These are phyloP conservation scores for Komagataella pseudopastoris DNA, from an alignment of 805 yeast species.

Conservation along the genomic window DNA sequence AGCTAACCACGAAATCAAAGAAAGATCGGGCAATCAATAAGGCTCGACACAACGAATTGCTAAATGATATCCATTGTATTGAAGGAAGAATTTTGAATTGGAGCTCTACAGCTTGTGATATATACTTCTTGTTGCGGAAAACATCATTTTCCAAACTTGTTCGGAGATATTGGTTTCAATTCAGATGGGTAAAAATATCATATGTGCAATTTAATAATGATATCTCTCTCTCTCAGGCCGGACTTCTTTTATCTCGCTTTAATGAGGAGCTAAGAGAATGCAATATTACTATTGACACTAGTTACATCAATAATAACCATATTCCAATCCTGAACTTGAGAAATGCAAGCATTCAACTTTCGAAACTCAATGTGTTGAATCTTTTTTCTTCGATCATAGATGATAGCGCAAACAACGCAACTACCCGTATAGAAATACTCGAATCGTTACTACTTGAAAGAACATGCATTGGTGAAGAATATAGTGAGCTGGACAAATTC, in stretches of 20 bases:
- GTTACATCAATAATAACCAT: slow-evolving; percentile 42
- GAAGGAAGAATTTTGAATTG: background rate
- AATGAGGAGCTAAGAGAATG: slow-evolving; percentile 6
- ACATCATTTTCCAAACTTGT: background rate
- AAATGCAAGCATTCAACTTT: slow-evolving; percentile 44
- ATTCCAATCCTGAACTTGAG: slow-evolving; percentile 42
- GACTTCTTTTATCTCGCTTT: slow-evolving; percentile 12
- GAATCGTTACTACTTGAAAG: background rate
- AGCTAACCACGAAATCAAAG: slow-evolving; percentile 11
- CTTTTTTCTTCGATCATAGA: slow-evolving; percentile 33
- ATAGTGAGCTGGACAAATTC: slow-evolving; percentile 43
- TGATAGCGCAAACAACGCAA: background rate
- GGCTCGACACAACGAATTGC: slow-evolving; percentile 11
- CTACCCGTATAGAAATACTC: background rate
- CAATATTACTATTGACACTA: slow-evolving; percentile 16
- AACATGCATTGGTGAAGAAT: background rate
- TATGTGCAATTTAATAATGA: slow-evolving; percentile 27
- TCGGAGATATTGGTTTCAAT: slow-evolving; percentile 14
- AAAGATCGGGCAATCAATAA: slow-evolving; percentile 8
- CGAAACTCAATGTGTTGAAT: slow-evolving; percentile 58
- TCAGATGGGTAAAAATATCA: slow-evolving; percentile 34
- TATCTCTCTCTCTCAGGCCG: slow-evolving; percentile 18
- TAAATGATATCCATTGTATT: background rate
- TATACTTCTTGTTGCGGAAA: background rate
- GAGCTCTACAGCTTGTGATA: background rate